phyloP scores from a whole-genome alignment of 768 basidiomycete species.

The Leccinum sublutescens region DNA sequence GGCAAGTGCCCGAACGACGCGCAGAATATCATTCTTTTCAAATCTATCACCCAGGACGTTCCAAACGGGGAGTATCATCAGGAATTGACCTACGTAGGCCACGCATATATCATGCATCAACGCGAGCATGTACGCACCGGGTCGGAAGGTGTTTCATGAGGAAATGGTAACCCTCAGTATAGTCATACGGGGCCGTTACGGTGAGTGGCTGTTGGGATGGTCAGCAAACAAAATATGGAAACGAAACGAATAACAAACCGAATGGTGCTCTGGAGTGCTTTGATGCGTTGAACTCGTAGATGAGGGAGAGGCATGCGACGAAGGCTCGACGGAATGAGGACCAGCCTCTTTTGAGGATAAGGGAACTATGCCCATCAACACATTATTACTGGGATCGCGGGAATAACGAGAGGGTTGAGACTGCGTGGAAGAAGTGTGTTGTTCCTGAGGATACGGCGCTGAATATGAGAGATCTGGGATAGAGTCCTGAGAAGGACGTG shows the following conservation, averaged over 20 bases:
- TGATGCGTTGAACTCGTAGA: conserved; percentile 42
- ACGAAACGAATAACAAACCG: conserved; percentile 21
- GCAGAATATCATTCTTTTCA: conserved; percentile 93
- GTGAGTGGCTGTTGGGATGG: conserved; percentile 61
- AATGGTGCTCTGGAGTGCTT: conserved; percentile 35
- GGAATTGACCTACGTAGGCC: conserved; percentile 39
- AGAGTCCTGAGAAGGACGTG: conserved; percentile 30
- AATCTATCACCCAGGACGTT: conserved; percentile 54
- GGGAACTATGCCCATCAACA: conserved; percentile 35
- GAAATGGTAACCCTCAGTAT: conserved; percentile 95
- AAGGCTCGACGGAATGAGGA: conserved; percentile 25
- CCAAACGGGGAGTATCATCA: conserved; percentile 37
- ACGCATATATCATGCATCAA: conserved; percentile 37
- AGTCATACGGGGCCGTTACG: conserved; percentile 81
- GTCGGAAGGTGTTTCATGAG: conserved; percentile 90
- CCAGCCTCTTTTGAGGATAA: conserved; percentile 28
- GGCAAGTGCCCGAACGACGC: conserved; percentile 91
- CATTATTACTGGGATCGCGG: conserved; percentile 43
- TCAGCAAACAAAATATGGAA: conserved; percentile 39
- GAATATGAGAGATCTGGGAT: conserved; percentile 42
- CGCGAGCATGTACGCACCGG: conserved; percentile 57
- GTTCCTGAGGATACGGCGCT: conserved; percentile 23
- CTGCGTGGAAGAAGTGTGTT: conserved; percentile 21
- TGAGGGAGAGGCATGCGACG: conserved; percentile 41
- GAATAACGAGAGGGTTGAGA: conserved; percentile 45